Percentiles rank a stretch among this genome's conserved stretches.
Conservation (phyloP, 2,329 filamentous ascomycete genomes). For the Fusarium sp. region DNA sequence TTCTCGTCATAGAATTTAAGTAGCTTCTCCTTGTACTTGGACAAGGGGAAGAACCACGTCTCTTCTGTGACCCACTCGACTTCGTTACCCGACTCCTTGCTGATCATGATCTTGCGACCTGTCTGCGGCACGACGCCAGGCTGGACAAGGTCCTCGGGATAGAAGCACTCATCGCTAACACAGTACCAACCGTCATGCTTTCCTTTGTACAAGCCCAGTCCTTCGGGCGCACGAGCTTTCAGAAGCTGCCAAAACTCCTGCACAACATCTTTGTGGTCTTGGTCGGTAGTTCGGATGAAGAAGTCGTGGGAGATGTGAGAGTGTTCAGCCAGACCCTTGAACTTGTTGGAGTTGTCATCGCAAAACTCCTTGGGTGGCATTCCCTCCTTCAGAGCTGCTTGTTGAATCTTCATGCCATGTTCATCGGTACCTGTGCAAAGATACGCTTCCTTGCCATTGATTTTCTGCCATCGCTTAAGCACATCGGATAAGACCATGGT, state of each 20-base stretch:
- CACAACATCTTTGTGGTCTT: conserved; percentile 84
- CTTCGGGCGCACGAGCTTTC: conserved; percentile 64
- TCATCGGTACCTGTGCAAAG: conserved; percentile 95
- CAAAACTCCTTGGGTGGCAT: conserved; percentile 87
- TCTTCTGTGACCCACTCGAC: conserved; percentile 95
- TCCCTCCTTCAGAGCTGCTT: conserved; percentile 79
- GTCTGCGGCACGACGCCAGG: conserved; percentile 82
- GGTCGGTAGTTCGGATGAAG: conserved; percentile 93
- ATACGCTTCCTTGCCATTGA: conserved; percentile 78
- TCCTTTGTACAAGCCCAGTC: conserved; percentile 83
- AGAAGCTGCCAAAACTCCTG: conserved; percentile 90
- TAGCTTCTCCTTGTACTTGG: conserved; percentile 81
- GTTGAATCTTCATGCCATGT: conserved; percentile 97
- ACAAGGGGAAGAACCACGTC: conserved; percentile 96
- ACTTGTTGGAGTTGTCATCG: conserved; percentile 84
- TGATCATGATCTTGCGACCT: conserved; percentile 85
- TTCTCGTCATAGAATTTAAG: conserved; percentile 84
- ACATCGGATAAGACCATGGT: conserved; percentile 92
- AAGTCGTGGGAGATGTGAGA: conserved; percentile 82
- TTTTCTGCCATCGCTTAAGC: conserved; percentile 88
- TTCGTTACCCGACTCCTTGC: conserved; percentile 87
- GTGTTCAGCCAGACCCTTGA: conserved; percentile 78
- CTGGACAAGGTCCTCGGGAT: conserved; percentile 81
- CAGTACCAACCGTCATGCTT: conserved; percentile 97
- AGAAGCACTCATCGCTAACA: conserved; percentile 96